A percentile compares a stretch with the other conserved stretches of the same genome.
Evolutionary conservation across 75 land plant genomes (phyloP).

Genomic region (Pinus taeda): DNA sequence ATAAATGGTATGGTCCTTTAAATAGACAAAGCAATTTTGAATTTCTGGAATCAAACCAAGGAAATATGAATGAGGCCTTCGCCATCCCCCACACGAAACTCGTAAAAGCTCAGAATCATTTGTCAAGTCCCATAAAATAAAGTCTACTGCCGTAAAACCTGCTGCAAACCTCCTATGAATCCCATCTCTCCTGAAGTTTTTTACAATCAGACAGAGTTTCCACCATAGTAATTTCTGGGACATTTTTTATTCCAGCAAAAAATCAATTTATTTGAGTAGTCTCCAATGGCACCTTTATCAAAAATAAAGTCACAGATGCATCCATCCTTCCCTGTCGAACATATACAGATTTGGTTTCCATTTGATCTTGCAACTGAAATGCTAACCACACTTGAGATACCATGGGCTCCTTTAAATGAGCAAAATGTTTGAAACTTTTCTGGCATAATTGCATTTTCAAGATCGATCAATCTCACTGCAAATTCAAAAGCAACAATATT

Average conservation of each 20-base stretch:
- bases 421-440: conserved; percentile 24
- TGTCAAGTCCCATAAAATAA: conserved; percentile 73
- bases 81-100: conserved; percentile 98
- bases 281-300: conserved; percentile 12
- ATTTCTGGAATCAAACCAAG: conserved; percentile 75
- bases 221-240: conserved; percentile 69
- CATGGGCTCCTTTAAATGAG: conserved; percentile 96
- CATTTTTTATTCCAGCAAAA: conserved; percentile 86
- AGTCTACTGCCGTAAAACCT: conserved; percentile 82
- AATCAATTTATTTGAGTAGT: conserved; percentile 22
- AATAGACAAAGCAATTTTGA: conserved; percentile 79
- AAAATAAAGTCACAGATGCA: conserved; percentile 76
- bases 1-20: conserved; percentile 87
- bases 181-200: conserved; percentile 15
- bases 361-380: conserved; percentile 28
- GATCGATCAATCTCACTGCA: conserved; percentile 13
- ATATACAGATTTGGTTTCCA: conserved; percentile 38
- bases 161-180: conserved; percentile 47
- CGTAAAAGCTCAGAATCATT: conserved; percentile 68
- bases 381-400: conserved; percentile 82
- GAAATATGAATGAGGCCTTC: conserved; percentile 78
- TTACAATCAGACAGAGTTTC: conserved; percentile 35
- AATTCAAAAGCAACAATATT: conserved; percentile 61
- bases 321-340: conserved; percentile 98
- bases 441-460: conserved; percentile 4